Conservation (phyloP, 257 asterid species). For the Schizonepeta tenuifolia region DNA sequence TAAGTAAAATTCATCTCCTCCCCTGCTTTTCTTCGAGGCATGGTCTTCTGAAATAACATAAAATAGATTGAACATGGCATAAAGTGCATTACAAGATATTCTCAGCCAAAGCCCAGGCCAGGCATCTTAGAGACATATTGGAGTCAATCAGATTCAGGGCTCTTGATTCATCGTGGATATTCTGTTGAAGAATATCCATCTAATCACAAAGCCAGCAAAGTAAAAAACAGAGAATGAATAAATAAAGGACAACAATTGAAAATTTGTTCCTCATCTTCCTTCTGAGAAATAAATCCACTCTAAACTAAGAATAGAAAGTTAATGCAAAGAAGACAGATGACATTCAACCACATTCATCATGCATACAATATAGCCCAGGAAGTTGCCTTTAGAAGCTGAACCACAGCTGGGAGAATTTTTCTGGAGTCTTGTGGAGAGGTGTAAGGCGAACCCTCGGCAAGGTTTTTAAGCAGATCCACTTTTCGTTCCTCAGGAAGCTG, state of each 20-base stretch:
- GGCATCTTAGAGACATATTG: constrained; percentile 11
- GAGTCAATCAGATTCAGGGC: constrained; percentile 22
- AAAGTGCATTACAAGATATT: constrained; percentile 26
- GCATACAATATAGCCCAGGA: constrained; percentile 17
- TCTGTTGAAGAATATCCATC: not conserved
- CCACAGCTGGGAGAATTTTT: constrained; percentile 80
- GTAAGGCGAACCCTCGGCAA: constrained; percentile 90
- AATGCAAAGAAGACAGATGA: constrained; percentile 6
- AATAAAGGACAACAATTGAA: not conserved
- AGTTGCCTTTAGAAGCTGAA: constrained; percentile 80
- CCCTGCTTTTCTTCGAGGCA: constrained; percentile 83
- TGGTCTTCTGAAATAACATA: constrained; percentile 61
- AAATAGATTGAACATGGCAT: constrained; percentile 23
- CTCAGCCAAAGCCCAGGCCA: constrained; percentile 19
- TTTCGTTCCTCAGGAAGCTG: constrained; percentile 94
- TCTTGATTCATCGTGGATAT: constrained; percentile 24
- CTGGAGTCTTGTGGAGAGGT: constrained; percentile 86
- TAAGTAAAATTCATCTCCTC: constrained; percentile 89
- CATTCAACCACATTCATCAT: constrained; percentile 21
- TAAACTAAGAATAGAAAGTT: constrained; percentile 9
- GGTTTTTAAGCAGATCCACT: constrained; percentile 92
- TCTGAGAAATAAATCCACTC: constrained; percentile 3
- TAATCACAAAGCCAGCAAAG: not conserved
- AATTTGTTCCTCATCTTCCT: not conserved
- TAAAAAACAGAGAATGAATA: not conserved